Evolutionary conservation across 805 yeast species (phyloP).

Genomic region (Cyberlindnera samutprakarnensis): DNA sequence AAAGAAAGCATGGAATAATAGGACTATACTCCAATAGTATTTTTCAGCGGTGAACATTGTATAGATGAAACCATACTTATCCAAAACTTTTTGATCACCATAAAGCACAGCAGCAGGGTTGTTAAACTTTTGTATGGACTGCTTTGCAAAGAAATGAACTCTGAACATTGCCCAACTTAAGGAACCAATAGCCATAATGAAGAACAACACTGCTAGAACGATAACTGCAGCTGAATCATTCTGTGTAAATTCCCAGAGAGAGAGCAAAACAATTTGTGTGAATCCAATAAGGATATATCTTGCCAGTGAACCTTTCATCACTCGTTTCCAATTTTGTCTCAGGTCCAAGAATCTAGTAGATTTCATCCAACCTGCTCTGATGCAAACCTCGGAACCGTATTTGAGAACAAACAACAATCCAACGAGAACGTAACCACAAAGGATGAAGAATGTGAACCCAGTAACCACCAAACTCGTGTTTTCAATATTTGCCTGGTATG

Average conservation of each 20-base stretch:
- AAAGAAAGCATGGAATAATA: conserved; percentile 51
- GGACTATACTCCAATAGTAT: conserved; percentile 77
- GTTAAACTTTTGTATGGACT: conserved; percentile 50
- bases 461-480: conserved; percentile 78
- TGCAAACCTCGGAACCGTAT: conserved; percentile 38
- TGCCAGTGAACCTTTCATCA: conserved; percentile 72
- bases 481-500: conserved; percentile 70
- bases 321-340: conserved; percentile 46
- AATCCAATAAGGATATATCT: conserved; percentile 81
- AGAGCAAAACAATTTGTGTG: conserved; percentile 68
- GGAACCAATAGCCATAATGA: conserved; percentile 52
- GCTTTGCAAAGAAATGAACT: conserved; percentile 53
- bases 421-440: conserved; percentile 68
- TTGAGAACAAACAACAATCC: conserved; percentile 51
- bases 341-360: conserved; percentile 40
- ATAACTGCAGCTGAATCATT: conserved; percentile 85
- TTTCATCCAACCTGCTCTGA: conserved; percentile 42
- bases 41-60: conserved; percentile 78
- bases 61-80: conserved; percentile 82
- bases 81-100: conserved; percentile 64
- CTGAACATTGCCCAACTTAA: conserved; percentile 61
- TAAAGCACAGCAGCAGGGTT: conserved; percentile 86
- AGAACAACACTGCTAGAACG: conserved; percentile 67
- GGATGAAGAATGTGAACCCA: conserved; percentile 77
- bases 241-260: conserved; percentile 81